Evolutionary conservation across 1,139 yeast species (phyloP).

Genomic region (Kluyveromyces sp.): DNA sequence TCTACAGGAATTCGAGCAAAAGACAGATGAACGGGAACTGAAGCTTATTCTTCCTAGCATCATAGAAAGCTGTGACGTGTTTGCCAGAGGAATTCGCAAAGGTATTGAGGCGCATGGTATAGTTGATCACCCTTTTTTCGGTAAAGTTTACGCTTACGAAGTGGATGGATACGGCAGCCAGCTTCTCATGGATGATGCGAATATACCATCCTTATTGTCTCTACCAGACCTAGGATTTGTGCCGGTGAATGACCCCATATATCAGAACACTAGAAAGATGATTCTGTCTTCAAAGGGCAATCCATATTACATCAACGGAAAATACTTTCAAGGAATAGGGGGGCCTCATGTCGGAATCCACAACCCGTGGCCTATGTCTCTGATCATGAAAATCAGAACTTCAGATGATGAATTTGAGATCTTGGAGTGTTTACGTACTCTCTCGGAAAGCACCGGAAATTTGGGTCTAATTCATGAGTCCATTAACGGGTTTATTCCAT

Average conservation of each 20-base stretch:
- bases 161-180: constrained; percentile 81
- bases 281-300: constrained; percentile 61
- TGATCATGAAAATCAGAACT: constrained; percentile 67
- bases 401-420: constrained; percentile 68
- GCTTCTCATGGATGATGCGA: constrained; percentile 83
- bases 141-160: constrained; percentile 79
- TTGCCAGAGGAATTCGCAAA: constrained; percentile 39
- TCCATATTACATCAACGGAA: constrained; percentile 67
- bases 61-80: constrained; percentile 28
- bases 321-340: constrained; percentile 66
- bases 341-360: constrained; percentile 84
- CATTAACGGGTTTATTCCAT: constrained; percentile 53
- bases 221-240: constrained; percentile 75
- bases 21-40: constrained; percentile 10
- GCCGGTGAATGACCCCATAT: constrained; percentile 45
- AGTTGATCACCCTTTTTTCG: constrained; percentile 58
- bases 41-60: background rate
- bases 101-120: constrained; percentile 65
- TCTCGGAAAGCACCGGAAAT: constrained; percentile 60
- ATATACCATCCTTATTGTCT: constrained; percentile 73
- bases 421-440: constrained; percentile 38
- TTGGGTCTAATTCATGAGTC: constrained; percentile 84
- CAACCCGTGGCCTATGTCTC: constrained; percentile 89
- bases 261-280: constrained; percentile 76
- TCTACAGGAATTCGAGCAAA: constrained; percentile 10